A percentile compares a stretch with the other conserved stretches of the same genome.
Evolutionary conservation across 2,329 filamentous ascomycete species (phyloP).

Genomic region (Colletotrichum tabaci): DNA sequence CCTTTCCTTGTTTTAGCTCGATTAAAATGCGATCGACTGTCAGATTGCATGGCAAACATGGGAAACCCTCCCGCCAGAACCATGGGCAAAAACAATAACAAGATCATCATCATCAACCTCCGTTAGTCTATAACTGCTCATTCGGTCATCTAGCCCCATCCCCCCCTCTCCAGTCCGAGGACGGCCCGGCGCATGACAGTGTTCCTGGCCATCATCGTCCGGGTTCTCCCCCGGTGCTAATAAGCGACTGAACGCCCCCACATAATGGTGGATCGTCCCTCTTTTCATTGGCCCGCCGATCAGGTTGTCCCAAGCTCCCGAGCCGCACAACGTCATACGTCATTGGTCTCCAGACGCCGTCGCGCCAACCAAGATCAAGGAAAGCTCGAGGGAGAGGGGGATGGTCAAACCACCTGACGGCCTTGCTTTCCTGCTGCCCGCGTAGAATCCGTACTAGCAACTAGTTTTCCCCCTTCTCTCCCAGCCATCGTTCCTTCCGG

Average conservation of each 20-base stretch:
- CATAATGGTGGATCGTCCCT: background rate
- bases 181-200: conserved; percentile 20
- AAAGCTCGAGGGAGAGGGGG: conserved; percentile 27
- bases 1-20: background rate
- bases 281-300: conserved; percentile 25
- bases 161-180: conserved; percentile 8
- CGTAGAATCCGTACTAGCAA: background rate
- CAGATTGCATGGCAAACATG: conserved; percentile 9
- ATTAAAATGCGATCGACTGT: background rate
- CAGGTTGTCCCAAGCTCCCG: conserved; percentile 39
- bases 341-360: conserved; percentile 28
- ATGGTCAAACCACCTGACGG: conserved; percentile 33
- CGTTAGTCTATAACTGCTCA: conserved; percentile 2
- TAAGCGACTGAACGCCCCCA: conserved; percentile 17
- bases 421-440: conserved; percentile 13
- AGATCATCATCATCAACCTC: conserved; percentile 9
- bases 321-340: conserved; percentile 41
- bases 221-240: conserved; percentile 26
- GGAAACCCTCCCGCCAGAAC: background rate
- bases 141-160: background rate
- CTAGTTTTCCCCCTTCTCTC: background rate
- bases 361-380: conserved; percentile 42
- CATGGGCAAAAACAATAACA: conserved; percentile 25
- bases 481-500: conserved; percentile 18
- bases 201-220: conserved; percentile 34